Evolutionary conservation across 192 early-diverging fungal genomes (phyloP).

Genomic region (Funneliformis mosseae): DNA sequence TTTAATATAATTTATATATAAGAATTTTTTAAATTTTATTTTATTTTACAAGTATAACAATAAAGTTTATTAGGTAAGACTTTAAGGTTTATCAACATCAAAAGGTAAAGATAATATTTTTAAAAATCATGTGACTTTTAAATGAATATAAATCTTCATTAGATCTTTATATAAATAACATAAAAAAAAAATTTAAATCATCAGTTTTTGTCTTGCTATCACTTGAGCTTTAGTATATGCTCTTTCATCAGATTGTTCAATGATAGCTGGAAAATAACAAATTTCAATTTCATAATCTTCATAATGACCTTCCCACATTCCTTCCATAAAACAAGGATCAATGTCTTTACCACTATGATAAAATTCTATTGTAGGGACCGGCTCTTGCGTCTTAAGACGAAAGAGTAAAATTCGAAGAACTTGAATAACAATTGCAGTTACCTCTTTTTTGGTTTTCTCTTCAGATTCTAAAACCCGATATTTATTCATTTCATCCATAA

Average conservation of each 20-base stretch:
- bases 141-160: no score
- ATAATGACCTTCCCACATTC: background rate
- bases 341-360: background rate
- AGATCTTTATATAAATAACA: no score
- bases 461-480: background rate
- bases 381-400: conserved; percentile 2
- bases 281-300: conserved; percentile 23
- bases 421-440: background rate
- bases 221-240: conserved; percentile 27
- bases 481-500: background rate
- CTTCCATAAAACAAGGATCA: conserved; percentile 9
- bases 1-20: no score
- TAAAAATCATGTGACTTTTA: no score
- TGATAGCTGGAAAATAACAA: conserved; percentile 19
- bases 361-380: background rate
- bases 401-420: conserved; percentile 19
- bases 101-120: no score
- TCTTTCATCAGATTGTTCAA: background rate
- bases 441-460: conserved; percentile 6
- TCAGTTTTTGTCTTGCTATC: background rate
- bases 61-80: no score
- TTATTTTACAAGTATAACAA: no score
- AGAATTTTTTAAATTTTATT: no score
- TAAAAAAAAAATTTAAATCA: no score
- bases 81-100: no score